Conservation (phyloP, 257 asterid species). For the Verbena officinalis region DNA sequence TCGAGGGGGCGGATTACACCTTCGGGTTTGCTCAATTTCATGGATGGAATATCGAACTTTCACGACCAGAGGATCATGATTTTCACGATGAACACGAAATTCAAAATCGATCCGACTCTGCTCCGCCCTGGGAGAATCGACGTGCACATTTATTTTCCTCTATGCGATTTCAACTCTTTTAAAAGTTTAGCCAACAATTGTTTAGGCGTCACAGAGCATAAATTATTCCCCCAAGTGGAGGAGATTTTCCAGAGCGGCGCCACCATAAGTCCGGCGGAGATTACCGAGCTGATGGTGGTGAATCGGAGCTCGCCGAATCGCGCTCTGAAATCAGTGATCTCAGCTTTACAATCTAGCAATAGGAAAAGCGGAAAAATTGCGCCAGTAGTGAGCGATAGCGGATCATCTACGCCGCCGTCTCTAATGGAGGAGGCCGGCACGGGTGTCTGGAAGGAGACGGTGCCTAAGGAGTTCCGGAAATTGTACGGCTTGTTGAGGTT, state of each 20-base stretch:
- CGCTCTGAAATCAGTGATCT: slow-evolving; percentile 33
- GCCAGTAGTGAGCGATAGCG: neutral
- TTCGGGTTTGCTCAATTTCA: slow-evolving; percentile 42
- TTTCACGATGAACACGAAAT: slow-evolving; percentile 43
- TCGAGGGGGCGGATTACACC: slow-evolving; percentile 19
- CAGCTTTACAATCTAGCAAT: slow-evolving; percentile 20
- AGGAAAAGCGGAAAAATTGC: neutral
- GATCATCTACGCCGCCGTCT: neutral
- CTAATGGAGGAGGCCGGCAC: slow-evolving; percentile 14
- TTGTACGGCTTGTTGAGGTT: slow-evolving; percentile 29
- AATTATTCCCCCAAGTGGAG: slow-evolving; percentile 34
- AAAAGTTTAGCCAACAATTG: slow-evolving; percentile 27
- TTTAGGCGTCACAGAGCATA: slow-evolving; percentile 33
- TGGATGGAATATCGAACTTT: slow-evolving; percentile 44
- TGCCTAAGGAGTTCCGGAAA: slow-evolving; percentile 34
- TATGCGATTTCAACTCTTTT: slow-evolving; percentile 32
- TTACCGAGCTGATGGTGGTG: slow-evolving; percentile 32
- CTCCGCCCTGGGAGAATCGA: slow-evolving; percentile 37
- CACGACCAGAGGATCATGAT: slow-evolving; percentile 42
- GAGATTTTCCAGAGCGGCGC: slow-evolving; percentile 37
- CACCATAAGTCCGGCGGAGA: slow-evolving; percentile 38
- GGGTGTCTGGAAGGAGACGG: slow-evolving; percentile 34
- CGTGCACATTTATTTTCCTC: slow-evolving; percentile 28
- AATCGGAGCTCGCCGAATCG: slow-evolving; percentile 37
- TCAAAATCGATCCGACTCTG: slow-evolving; percentile 29